Base-by-base conservation (phyloP, 148 eudicot species). In the Oxyria digyna region DNA sequence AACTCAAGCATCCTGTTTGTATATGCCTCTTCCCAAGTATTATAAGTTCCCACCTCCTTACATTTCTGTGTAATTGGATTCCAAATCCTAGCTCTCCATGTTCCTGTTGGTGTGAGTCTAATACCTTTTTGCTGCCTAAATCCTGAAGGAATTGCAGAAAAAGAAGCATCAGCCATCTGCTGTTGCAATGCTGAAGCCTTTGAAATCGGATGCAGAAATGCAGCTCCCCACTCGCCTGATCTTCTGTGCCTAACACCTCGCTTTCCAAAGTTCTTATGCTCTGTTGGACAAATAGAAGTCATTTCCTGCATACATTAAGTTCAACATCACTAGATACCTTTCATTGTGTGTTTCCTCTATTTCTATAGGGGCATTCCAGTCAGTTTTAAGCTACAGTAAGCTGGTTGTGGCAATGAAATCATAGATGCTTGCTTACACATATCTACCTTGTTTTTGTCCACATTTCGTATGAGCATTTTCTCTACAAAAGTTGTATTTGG, bases 161-260 rank as follows among this genome's bases (percentile, higher is more conserved):
- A 7, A 38, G 41, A 38, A 38, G 41, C 38, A 35, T 35, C n/a
- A n/a, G n/a, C 38, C 38, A 35, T 35, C 11, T 42, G 13, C 45
- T 8, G 45, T 8, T n/a, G n/a, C n/a, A n/a, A n/a, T n/a, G n/a
- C n/a, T n/a, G n/a, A n/a, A n/a, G 2, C n/a, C n/a, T 43, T 43
- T 43, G n/a, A 3, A 43, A 43, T 43, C 17, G 17, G 48, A 43
- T 12, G n/a, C 17, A 0, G 55, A 55, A 79, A 42, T 42, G 68
- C 50, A 29, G 72, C 74, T 8, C 52, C 68, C 78, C 82, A 75
- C 50, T 72, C 75, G 69, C 82, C 82, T 10, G 78, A 75, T 49
- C 59, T 73, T 46, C 67, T 45, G 66, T 2, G 65, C 59, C 4
- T 59, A n/a, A n/a, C n/a, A n/a, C n/a, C n/a, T n/a, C 46, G 55